These are phyloP conservation scores for Digitaria exilis DNA, from an alignment of 202 grass and related monocot species.

Conservation along the genomic window DNA sequence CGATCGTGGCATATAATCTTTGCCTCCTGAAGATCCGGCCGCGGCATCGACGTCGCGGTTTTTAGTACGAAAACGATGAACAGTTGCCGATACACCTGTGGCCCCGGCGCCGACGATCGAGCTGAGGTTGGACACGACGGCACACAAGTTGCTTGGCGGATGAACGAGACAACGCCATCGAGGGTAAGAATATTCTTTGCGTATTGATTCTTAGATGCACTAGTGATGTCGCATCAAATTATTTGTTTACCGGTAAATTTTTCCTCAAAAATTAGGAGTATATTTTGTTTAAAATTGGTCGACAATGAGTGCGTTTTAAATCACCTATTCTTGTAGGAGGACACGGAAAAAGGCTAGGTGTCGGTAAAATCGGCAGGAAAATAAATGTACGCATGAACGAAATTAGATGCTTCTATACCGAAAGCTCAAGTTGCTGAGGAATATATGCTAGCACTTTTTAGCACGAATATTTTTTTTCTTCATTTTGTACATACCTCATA, in stretches of 20 bases:
- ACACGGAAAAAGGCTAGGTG: not conserved
- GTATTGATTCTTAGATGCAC: constrained; percentile 25
- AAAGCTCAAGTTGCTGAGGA: constrained; percentile 17
- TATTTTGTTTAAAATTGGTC: not conserved
- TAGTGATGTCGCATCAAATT: not conserved
- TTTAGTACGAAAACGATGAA: constrained; percentile 33
- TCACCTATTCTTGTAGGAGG: not conserved
- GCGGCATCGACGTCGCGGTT: constrained; percentile 13
- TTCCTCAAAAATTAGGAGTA: not conserved
- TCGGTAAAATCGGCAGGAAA: not conserved
- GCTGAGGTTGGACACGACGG: not conserved
- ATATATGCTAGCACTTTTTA: constrained; percentile 28
- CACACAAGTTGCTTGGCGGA: not conserved
- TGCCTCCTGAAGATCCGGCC: not conserved
- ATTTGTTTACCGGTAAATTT: not conserved
- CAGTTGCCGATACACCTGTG: not conserved
- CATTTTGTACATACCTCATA: not conserved
- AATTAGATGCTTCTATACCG: not conserved
- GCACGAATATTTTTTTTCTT: not conserved
- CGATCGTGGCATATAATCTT: constrained; percentile 28
- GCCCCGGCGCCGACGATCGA: not conserved
- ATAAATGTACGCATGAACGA: not conserved
- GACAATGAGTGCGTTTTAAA: not conserved
- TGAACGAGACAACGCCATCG: not conserved
- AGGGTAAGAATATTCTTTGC: constrained; percentile 22